Evolutionary conservation across 176 grass and related monocot genomes (phyloP), one percentile per base, ranked within the genome.

Genomic region (Oryza longistaminata): DNA sequence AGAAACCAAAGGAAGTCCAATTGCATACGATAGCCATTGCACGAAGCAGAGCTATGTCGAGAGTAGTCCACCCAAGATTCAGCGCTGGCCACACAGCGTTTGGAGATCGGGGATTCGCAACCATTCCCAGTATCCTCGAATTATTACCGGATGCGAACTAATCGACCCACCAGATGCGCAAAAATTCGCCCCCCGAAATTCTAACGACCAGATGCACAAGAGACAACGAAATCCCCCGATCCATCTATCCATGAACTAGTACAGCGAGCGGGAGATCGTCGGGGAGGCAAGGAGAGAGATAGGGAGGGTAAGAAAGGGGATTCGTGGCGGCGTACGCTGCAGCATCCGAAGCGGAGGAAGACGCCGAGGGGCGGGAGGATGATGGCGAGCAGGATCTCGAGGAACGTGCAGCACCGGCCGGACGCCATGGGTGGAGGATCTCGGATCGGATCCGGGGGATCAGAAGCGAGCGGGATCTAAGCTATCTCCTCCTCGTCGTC

Each of bases 301-400:
- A 21, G 2, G 29, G 29, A 0, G 25, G 17, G 3, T 24, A 2
- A 17, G 27, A 24, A 31, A 31, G 33, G 19, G 5, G 0, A 25
- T 49, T 49, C 29, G 13, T 15, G 4, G 1, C 13, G 14, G 33
- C 80, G 67, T 93, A 97, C 95, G 58, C 88, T 94, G 87, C 95
- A 97, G 86, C 92, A 94, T 13, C 92, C 92, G 48, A 84, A 94
- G 70, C 52, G 92, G 87, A 94, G 87, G 89, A 91, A 97, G 83
- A 97, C 95, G 87, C 92, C 95, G 62, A 97, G 90, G 9, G 92
- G 95, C 39, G 95, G 95, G 9, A 94, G 95, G 66, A 97, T 0
- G 88, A 97, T 88, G 70, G 95, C 95, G 78, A 94, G 73, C 11
- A 97, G 88, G 87, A 97, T 97, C 92, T 94, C 95, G 1, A 97